Conservation (phyloP, 2,329 filamentous ascomycete genomes). For the Chalaropsis ovoidea region DNA sequence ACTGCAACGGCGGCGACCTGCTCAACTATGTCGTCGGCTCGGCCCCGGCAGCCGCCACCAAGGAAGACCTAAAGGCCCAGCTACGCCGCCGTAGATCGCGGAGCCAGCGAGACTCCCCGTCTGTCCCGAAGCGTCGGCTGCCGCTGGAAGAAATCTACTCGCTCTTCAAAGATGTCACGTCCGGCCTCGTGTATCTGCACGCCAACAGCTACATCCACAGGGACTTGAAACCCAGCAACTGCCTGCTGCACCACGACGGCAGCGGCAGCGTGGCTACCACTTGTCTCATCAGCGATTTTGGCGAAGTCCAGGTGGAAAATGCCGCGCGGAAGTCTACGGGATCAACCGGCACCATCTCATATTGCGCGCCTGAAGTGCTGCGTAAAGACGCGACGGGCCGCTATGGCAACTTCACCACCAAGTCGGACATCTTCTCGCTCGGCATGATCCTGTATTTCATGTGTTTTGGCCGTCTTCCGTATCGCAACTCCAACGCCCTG, state of each 20-base stretch:
- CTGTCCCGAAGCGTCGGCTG: conserved; percentile 41
- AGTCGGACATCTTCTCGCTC: conserved; percentile 95
- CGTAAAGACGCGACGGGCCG: conserved; percentile 56
- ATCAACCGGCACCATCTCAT: conserved; percentile 91
- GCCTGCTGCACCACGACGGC: conserved; percentile 69
- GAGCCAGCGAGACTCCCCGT: conserved; percentile 57
- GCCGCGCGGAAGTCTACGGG: conserved; percentile 78
- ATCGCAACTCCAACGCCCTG: conserved; percentile 68
- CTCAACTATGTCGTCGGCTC: conserved; percentile 75
- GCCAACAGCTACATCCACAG: conserved; percentile 88
- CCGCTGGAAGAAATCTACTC: conserved; percentile 91
- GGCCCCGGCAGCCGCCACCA: conserved; percentile 52
- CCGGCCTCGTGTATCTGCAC: conserved; percentile 81
- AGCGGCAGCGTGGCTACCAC: conserved; percentile 44
- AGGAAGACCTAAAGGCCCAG: conserved; percentile 80
- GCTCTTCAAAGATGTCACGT: conserved; percentile 90
- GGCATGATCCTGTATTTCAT: conserved; percentile 99
- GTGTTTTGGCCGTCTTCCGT: conserved; percentile 85
- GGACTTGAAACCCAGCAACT: conserved; percentile 93
- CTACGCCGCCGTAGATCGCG: conserved; percentile 71
- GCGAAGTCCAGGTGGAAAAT: conserved; percentile 83
- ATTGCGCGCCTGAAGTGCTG: conserved; percentile 91
- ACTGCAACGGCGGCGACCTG: conserved; percentile 88
- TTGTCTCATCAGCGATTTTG: conserved; percentile 94
- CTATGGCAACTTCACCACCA: conserved; percentile 89